A percentile compares a stretch with the other conserved stretches of the same genome.
phyloP scores from a whole-genome alignment of 306 rosid species.

The Cicer arietinum region DNA sequence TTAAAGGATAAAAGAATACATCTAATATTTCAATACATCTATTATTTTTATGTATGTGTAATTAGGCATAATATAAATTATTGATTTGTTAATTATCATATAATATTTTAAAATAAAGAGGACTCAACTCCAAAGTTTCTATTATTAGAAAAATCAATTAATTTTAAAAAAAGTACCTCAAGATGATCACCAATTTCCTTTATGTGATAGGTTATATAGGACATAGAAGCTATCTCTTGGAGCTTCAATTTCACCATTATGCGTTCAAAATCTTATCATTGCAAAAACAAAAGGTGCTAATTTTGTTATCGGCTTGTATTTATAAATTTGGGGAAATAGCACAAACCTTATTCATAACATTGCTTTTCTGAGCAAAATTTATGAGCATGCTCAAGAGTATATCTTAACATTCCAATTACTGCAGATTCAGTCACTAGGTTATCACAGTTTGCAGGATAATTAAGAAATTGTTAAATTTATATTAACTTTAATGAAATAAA shows the following conservation, averaged over 20 bases:
- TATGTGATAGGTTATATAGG: too few species aligned
- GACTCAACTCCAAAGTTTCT: too few species aligned
- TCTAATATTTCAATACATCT: too few species aligned
- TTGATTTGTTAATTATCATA: too few species aligned
- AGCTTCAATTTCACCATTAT: too few species aligned
- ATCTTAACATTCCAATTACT: constrained; percentile 65
- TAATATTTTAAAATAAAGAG: too few species aligned
- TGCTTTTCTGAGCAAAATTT: constrained; percentile 59
- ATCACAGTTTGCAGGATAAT: constrained; percentile 57
- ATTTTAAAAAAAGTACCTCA: constrained; percentile 46
- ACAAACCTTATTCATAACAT: constrained; percentile 55
- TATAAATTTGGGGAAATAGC: constrained; percentile 29
- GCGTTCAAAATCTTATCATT: too few species aligned
- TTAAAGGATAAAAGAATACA: too few species aligned
- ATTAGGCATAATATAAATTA: too few species aligned
- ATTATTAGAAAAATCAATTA: neutral
- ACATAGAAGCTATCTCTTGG: too few species aligned
- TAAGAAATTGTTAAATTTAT: constrained; percentile 2
- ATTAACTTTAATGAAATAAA: neutral
- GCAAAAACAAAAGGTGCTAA: too few species aligned
- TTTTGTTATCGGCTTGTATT: constrained; percentile 6
- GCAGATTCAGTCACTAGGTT: constrained; percentile 60
- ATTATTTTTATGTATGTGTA: too few species aligned
- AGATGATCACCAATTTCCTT: constrained; percentile 53
- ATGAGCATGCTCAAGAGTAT: constrained; percentile 79